Evolutionary conservation across 2,329 filamentous ascomycete species (phyloP), one percentile per base, ranked within the genome.

Genomic region (Fusarium pseudoanthophilum): DNA sequence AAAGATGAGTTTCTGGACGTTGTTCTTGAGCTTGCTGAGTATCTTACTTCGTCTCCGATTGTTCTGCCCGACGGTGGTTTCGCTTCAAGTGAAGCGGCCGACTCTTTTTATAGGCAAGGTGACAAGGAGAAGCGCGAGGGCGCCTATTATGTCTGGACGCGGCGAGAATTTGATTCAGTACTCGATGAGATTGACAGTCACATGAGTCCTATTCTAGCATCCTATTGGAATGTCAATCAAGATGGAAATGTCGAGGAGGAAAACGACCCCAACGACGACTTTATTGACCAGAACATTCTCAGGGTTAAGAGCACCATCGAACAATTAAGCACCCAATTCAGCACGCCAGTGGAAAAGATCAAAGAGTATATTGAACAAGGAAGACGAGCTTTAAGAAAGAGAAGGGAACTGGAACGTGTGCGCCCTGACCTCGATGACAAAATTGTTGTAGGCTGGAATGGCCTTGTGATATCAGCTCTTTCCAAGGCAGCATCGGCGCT

Each of bases 61-160:
- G 87, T 89, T 24, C 88, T 91, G 3, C 80, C 87, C 1, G 85
- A 87, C 6, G 95, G 95, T 16, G 95, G 92, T 0, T 96, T 98
- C 80, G 92, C 92, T 75, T 94, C 94, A 0, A 95, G 94, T 49
- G 95, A 98, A 83, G 94, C 97, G 67, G 95, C 96, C 1, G 95
- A 98, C 80, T 97, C 95, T 2, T 87, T 90, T 59, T 92, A 92
- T 57, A 89, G 89, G 37, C 88, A 88, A n/a, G 90, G 91, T 4
- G 94, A 97, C 77, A 88, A 86, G 9, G 93, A 97, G 60, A 95
- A 95, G 85, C 90, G 93, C 39, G 95, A 98, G 82, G 96, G 96
- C 1, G 95, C 95, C 0, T 98, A 94, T 80, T 98, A 98, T 77
- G 89, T 98, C 7, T 99, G 95, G 95, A 97, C 95, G 2, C 85